A percentile compares a stretch with the other conserved stretches of the same genome.
Evolutionary conservation across 2,329 filamentous ascomycete genomes (phyloP).

Genomic region (Clathrospora elynae): DNA sequence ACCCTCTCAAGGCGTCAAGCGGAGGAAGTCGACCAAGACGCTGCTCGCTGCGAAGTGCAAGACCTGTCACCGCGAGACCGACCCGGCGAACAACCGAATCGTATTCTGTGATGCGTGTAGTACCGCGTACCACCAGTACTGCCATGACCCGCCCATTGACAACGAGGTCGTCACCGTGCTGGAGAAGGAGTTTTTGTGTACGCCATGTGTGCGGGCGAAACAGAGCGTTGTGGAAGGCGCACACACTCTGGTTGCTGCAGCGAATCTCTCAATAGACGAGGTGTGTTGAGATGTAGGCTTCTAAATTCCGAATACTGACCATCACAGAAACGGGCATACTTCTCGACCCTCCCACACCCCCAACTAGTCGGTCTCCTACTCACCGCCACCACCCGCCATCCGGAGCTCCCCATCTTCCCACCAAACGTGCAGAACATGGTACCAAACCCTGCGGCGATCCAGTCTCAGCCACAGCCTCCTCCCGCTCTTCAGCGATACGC

Average conservation of each 20-base stretch:
- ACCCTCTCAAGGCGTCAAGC: constrained; percentile 56
- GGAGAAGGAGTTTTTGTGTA: constrained; percentile 74
- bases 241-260: constrained; percentile 47
- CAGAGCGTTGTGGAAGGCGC: constrained; percentile 41
- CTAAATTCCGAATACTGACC: constrained; percentile 1
- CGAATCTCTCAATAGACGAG: constrained; percentile 50
- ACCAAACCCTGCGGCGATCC: constrained; percentile 18
- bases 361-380: constrained; percentile 69
- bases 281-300: constrained; percentile 35
- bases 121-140: constrained; percentile 78
- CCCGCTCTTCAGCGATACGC: constrained; percentile 8
- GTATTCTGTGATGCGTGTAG: constrained; percentile 87
- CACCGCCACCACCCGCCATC: constrained; percentile 64
- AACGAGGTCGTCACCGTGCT: constrained; percentile 69
- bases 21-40: constrained; percentile 63
- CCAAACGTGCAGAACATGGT: constrained; percentile 39
- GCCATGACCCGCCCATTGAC: constrained; percentile 76
- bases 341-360: constrained; percentile 64
- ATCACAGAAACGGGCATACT: constrained; percentile 65
- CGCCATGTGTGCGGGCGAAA: constrained; percentile 57
- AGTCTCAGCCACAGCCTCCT: constrained; percentile 15
- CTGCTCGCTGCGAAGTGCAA: constrained; percentile 66
- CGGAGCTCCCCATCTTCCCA: constrained; percentile 69
- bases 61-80: constrained; percentile 72
- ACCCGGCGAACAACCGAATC: constrained; percentile 75